Base-by-base conservation (phyloP, 257 asterid species). In the Nicotiana otophora region DNA sequence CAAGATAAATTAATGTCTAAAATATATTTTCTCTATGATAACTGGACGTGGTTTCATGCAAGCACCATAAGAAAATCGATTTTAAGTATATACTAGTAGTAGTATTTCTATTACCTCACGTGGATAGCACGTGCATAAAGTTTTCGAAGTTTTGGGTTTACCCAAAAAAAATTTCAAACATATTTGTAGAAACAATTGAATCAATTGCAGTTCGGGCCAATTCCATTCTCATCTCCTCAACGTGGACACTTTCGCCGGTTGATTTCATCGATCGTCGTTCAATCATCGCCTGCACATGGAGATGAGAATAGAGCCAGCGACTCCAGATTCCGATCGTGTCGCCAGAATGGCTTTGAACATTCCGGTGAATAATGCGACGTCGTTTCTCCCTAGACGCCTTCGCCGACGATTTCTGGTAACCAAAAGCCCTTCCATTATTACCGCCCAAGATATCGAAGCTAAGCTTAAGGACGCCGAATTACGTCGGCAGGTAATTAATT, bases 391-490 rank as follows among this genome's bases (percentile, higher is more conserved):
- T 4, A n/a, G 53, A 57, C 88, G 86, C n/a, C 81, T 85, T 54
- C 83, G 79, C 66, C 86, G 82, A 17, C 83, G 88, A 30, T 83
- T 85, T 69, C 79, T 82, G 12, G 84, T 61, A 76, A 28, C 70
- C 5, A 79, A 79, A 79, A 57, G 10, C 51, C 61, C 83, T 55
- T 39, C 88, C 23, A 42, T 65, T 36, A 68, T 80, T 28, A 78
- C 88, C 51, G 88, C 88, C 53, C 80, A 83, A 33, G 86, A 83
- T 23, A 86, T 86, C 28, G 88, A 86, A 46, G 68, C 86, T 30
- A 86, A 83, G 84, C 88, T 86, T 19, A 80, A 58, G 57, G 60
- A 74, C 39, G 88, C 88, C 55, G 31, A 63, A 34, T 77, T 83
- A 64, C 88, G 86, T 30, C 84, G 88, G 5, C 86, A 86, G 82